Conservation (phyloP, 176 grass and related monocot genomes). For the Stipa capillata region DNA sequence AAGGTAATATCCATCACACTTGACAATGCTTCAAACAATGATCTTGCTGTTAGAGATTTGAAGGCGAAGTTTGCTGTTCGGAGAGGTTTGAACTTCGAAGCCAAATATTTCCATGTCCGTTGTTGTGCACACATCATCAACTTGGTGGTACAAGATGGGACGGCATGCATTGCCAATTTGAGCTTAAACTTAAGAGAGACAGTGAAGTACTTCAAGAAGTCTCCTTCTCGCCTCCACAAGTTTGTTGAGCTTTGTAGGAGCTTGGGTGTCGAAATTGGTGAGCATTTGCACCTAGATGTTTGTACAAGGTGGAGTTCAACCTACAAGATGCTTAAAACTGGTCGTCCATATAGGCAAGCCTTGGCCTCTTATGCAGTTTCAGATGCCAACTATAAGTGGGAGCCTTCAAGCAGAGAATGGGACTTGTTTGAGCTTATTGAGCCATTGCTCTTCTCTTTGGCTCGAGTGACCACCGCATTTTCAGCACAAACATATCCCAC, state of each 20-base stretch:
- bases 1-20: too few relatives aligned
- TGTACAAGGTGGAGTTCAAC: not conserved
- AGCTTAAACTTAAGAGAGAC: not conserved
- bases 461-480: not conserved
- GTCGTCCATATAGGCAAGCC: too few relatives aligned
- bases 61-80: not conserved
- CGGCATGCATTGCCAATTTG: not conserved
- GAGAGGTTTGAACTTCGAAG: too few relatives aligned
- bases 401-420: not conserved
- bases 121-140: not conserved
- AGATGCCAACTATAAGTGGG: not conserved
- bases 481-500: not conserved
- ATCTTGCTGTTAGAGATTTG: too few relatives aligned
- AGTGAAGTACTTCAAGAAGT: not conserved
- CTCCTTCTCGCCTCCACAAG: not conserved
- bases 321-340: not conserved
- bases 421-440: not conserved
- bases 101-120: too few relatives aligned
- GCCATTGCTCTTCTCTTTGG: not conserved
- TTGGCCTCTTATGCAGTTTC: not conserved
- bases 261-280: not conserved
- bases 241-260: not conserved
- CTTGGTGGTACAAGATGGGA: not conserved
- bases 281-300: not conserved
- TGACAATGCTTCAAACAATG: too few relatives aligned